phyloP scores from a whole-genome alignment of 78 protist species.

The Mantamonas sphyraenae region DNA sequence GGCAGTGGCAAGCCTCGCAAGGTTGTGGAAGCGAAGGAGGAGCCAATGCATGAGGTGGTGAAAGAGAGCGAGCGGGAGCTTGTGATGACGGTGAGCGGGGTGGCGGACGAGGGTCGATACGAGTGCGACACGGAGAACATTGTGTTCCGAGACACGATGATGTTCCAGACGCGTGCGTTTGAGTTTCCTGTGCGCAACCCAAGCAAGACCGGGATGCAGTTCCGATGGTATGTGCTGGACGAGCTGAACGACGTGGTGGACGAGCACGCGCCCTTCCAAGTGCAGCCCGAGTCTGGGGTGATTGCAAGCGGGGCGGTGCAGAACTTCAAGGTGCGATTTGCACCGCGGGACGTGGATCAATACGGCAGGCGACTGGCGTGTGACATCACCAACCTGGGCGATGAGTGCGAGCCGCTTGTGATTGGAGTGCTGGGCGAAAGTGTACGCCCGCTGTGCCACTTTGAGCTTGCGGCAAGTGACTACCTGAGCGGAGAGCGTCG shows the following conservation, averaged over 20 bases:
- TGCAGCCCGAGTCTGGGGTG: slow-evolving; percentile 17
- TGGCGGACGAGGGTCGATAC: neutral
- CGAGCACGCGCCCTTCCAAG: slow-evolving; percentile 13
- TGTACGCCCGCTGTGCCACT: slow-evolving; percentile 53
- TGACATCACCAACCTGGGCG: neutral
- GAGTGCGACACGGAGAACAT: neutral
- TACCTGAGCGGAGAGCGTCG: slow-evolving; percentile 41
- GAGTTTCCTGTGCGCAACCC: slow-evolving; percentile 38
- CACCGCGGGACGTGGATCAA: slow-evolving; percentile 27
- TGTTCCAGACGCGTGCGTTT: slow-evolving; percentile 44
- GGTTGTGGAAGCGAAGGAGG: neutral
- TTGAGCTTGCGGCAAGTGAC: slow-evolving; percentile 49
- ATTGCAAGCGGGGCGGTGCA: slow-evolving; percentile 10
- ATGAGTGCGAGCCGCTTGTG: neutral
- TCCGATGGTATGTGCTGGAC: neutral
- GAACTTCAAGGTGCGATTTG: slow-evolving; percentile 10
- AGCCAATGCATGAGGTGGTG: neutral
- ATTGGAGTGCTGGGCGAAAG: neutral
- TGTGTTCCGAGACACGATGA: slow-evolving; percentile 35
- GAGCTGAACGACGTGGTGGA: neutral
- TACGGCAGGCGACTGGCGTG: neutral
- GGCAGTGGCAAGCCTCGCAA: neutral
- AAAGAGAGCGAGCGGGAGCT: neutral
- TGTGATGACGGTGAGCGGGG: neutral
- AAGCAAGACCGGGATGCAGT: neutral